These are phyloP conservation scores for Peterozyma toletana DNA, from an alignment of 805 yeast species.

Conservation along the genomic window DNA sequence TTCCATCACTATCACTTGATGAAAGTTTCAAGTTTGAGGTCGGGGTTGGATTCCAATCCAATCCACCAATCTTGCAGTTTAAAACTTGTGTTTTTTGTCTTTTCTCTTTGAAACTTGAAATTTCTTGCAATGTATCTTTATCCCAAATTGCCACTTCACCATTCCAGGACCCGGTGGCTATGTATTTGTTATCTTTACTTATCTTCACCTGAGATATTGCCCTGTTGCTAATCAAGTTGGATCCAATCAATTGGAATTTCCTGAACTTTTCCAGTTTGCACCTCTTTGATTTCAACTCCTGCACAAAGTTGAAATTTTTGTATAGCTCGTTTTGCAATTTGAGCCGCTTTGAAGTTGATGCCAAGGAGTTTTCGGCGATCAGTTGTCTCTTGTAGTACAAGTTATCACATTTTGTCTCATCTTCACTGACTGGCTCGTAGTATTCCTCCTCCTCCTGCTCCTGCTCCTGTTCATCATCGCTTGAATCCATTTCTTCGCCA, in stretches of 20 bases:
- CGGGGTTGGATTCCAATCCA: conserved; percentile 51
- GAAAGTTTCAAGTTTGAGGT: conserved; percentile 17
- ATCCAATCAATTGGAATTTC: conserved; percentile 43
- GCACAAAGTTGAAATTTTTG: conserved; percentile 26
- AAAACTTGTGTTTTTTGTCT: conserved; percentile 26
- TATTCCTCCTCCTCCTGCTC: conserved; percentile 28
- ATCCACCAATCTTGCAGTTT: conserved; percentile 47
- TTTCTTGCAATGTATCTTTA: conserved; percentile 25
- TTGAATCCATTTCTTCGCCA: conserved; percentile 9
- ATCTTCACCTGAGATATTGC: conserved; percentile 57
- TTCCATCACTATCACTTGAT: conserved; percentile 41
- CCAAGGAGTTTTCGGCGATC: conserved; percentile 47
- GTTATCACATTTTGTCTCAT: conserved; percentile 62
- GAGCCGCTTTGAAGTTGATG: conserved; percentile 35
- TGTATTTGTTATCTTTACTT: conserved; percentile 24
- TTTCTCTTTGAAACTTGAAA: conserved; percentile 32
- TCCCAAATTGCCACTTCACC: conserved; percentile 57
- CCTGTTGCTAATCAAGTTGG: conserved; percentile 65
- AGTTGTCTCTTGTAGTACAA: conserved; percentile 43
- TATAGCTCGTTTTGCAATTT: conserved; percentile 22
- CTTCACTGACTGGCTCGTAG: conserved; percentile 23
- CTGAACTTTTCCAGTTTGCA: conserved; percentile 24
- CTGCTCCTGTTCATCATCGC: conserved; percentile 10
- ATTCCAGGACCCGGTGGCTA: conserved; percentile 80
- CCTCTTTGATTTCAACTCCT: conserved; percentile 41